Percentiles rank a stretch among this genome's conserved stretches.
Evolutionary conservation across 345 rosid genomes (phyloP).

Genomic region (Cardamine chenopodiifolia): DNA sequence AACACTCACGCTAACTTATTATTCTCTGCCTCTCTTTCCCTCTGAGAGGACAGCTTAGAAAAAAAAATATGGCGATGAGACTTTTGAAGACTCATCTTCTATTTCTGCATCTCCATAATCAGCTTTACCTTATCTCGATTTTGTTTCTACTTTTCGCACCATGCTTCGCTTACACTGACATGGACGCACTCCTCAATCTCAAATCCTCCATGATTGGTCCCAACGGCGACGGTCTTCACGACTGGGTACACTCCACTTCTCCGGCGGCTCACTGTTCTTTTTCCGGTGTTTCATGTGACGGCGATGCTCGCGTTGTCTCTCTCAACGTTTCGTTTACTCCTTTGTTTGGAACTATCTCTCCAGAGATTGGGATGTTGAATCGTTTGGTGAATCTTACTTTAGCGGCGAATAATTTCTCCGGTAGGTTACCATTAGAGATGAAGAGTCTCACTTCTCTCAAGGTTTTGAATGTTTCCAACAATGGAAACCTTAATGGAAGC

Average conservation of each 20-base stretch:
- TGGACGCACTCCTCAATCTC: constrained; percentile 62
- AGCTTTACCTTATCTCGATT: constrained; percentile 25
- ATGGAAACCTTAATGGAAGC: constrained; percentile 45
- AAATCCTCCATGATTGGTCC: constrained; percentile 66
- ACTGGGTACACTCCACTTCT: constrained; percentile 61
- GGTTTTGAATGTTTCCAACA: constrained; percentile 68
- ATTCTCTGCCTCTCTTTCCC: neutral
- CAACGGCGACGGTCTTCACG: constrained; percentile 56
- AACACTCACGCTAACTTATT: constrained; percentile 39
- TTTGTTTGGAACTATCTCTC: constrained; percentile 64
- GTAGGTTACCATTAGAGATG: constrained; percentile 59
- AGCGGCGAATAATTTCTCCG: constrained; percentile 54
- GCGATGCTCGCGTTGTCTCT: constrained; percentile 56
- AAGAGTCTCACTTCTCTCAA: constrained; percentile 59
- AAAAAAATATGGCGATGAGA: constrained; percentile 32
- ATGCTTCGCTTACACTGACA: constrained; percentile 52
- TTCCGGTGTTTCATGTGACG: constrained; percentile 78
- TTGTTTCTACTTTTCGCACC: constrained; percentile 28
- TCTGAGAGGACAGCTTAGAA: neutral
- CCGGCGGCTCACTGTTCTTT: constrained; percentile 70
- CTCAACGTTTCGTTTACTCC: constrained; percentile 55
- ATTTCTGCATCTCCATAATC: constrained; percentile 18
- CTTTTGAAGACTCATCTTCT: constrained; percentile 25
- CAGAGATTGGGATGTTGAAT: constrained; percentile 63
- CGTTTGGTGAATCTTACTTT: constrained; percentile 69